Base-by-base conservation (phyloP, 352 stramenopile genomes). In the Peronospora belbahrii region DNA sequence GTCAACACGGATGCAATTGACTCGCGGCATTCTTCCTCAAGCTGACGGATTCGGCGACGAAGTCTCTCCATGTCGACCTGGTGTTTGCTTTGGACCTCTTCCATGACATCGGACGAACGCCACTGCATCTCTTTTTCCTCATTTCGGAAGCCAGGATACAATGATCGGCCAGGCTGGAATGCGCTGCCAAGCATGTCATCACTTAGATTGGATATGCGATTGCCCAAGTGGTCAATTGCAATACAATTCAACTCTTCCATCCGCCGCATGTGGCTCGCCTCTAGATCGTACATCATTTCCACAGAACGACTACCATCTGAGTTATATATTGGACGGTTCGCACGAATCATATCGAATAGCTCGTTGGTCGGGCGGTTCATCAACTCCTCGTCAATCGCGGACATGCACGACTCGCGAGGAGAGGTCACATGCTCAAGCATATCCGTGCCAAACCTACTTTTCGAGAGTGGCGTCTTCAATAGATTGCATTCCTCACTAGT, bases 241-340 rank as follows among this genome's bases (percentile, higher is more conserved):
- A 82, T 76, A 9, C 42, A 57, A 22, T 75, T 75, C 13, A 80
- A 47, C 42, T 80, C 66, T n/a, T 65, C 68, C 71, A 83, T 83
- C 7, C 71, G 68, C 25, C 65, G 63, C 18, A 59, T 42, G 38
- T 83, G 70, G 20, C 56, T 70, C n/a, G 49, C 56, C 50, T 78
- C 61, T 10, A 78, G 56, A 46, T 72, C 53, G 18, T 57, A 41
- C 67, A 78, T 71, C 37, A 54, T 52, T 19, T 56, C 48, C 0
- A 64, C 69, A 9, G 64, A 74, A 11, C 48, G 57, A n/a, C 39
- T 30, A 1, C 56, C 51, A 33, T 50, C 49, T 2, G 30, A 15
- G 11, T 10, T 17, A 23, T 42, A 45, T 18, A 35, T 32, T 0
- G 31, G 33, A 4, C 69, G 66, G 20, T 74, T 70, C 11, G 63